phyloP scores from a whole-genome alignment of 1,284 basidiomycete species.

The Puccinia horiana region DNA sequence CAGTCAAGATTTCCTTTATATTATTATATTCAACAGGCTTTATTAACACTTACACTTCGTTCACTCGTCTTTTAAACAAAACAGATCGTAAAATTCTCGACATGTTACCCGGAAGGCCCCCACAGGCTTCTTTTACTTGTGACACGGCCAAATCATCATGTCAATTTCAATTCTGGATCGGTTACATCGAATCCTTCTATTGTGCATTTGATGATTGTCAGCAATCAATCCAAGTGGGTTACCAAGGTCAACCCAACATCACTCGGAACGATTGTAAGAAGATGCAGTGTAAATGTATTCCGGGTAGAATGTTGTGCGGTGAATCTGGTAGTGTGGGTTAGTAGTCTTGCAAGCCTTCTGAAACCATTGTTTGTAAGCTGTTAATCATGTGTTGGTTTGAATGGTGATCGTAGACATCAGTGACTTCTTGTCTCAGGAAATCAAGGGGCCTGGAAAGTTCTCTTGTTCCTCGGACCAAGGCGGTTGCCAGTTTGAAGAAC shows the following conservation, averaged over 20 bases:
- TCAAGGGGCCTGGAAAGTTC: slow-evolving; percentile 86
- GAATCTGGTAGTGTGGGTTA: slow-evolving; percentile 88
- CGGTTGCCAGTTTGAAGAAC: slow-evolving; percentile 84
- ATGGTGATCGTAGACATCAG: slow-evolving; percentile 70
- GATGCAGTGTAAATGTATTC: slow-evolving; percentile 86
- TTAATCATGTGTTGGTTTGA: neutral
- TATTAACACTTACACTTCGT: neutral
- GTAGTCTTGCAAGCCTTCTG: slow-evolving; percentile 57
- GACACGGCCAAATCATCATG: slow-evolving; percentile 67
- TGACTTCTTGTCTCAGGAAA: slow-evolving; percentile 85
- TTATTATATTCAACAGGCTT: too few species aligned
- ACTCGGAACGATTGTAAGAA: slow-evolving; percentile 77
- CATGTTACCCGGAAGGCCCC: slow-evolving; percentile 80
- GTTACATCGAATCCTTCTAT: slow-evolving; percentile 89
- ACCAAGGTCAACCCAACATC: slow-evolving; percentile 67
- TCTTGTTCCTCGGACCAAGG: slow-evolving; percentile 70
- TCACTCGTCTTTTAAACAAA: neutral
- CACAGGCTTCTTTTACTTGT: slow-evolving; percentile 94
- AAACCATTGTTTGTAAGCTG: neutral
- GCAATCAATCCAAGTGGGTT: slow-evolving; percentile 63
- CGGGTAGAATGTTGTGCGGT: slow-evolving; percentile 89
- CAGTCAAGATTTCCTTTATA: slow-evolving; percentile 58
- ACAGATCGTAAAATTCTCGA: slow-evolving; percentile 83
- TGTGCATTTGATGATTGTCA: slow-evolving; percentile 75
- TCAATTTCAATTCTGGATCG: slow-evolving; percentile 96